phyloP scores from a whole-genome alignment of 306 rosid genomes.

The Notholithocarpus densiflorus region DNA sequence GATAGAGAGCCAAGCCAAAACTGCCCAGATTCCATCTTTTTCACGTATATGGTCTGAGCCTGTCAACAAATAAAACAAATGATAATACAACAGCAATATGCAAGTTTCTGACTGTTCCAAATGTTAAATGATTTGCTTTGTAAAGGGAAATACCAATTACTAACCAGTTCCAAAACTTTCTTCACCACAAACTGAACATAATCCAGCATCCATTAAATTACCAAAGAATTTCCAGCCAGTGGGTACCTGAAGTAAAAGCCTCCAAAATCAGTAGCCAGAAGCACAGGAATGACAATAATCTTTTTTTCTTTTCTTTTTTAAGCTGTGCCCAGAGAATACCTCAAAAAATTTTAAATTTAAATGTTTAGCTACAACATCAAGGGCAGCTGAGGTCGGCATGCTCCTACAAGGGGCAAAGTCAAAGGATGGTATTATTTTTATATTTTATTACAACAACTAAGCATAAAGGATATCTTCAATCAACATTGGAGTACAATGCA shows the following conservation, averaged over 20 bases:
- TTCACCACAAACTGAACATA: constrained; percentile 94
- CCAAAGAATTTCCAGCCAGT: constrained; percentile 99
- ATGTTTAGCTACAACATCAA: constrained; percentile 94
- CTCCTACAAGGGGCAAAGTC: constrained; percentile 59
- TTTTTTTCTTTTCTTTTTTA: no score
- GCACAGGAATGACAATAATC: background rate
- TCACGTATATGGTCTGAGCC: constrained; percentile 98
- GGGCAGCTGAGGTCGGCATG: constrained; percentile 99
- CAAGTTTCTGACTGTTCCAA: background rate
- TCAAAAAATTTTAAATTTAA: constrained; percentile 91
- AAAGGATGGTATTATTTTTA: background rate
- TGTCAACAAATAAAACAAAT: constrained; percentile 33
- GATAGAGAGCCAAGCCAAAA: constrained; percentile 93
- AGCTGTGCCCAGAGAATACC: constrained; percentile 40
- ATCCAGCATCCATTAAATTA: constrained; percentile 94
- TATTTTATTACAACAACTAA: background rate
- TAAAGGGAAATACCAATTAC: constrained; percentile 22
- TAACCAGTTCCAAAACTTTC: constrained; percentile 99
- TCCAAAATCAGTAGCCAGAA: background rate
- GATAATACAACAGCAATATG: constrained; percentile 14
- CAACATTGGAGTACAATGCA: background rate
- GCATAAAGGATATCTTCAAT: background rate
- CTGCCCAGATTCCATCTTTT: constrained; percentile 99
- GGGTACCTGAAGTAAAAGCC: constrained; percentile 59
- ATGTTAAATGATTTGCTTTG: constrained; percentile 4